Evolutionary conservation across 306 rosid genomes (phyloP), one percentile per base, ranked within the genome.

Genomic region (Fragaria vesca): DNA sequence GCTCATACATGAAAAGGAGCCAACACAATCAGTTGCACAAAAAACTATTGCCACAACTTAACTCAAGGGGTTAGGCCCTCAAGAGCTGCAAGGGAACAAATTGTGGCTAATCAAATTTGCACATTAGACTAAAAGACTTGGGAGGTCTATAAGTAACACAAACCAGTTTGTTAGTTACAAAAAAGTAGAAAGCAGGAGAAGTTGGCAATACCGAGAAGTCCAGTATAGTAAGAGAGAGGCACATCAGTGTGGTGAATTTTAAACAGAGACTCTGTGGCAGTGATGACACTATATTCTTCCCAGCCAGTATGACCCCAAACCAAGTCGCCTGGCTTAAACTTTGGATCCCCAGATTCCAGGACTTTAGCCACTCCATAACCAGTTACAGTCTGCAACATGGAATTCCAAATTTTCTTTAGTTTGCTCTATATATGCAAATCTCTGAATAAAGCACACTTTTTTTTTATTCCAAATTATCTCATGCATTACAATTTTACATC

Each of bases 291-390:
- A 60, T 85, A 89, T 40, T 88, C 89, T 83, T 91, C 97, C 94
- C 94, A 91, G 13, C 85, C 82, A 5, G 89, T 83, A 2, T 54
- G 63, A 52, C 97, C 97, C 93, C 97, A 91, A 60, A 91, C 76
- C 0, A 86, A 77, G 45, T 91, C 93, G 21, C 93, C 93, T 74
- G 46, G 73, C 26, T 77, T 80, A 34, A 83, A 89, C 32, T 79
- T 72, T 46, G 92, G 70, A 83, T 89, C 65, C 48, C 83, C 85
- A 57, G 97, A 91, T 48, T 86, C 90, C 83, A 91, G 18, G 24
- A 89, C 89, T 79, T 82, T 81, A 8, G 85, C 83, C 38, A 89
- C 92, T 69, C 92, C 90, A 52, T 15, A 24, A 48, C 93, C 93
- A n/a, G 3, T 43, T 12, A 88, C 61, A 6, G 83, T 82, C 92